Evolutionary conservation across 768 basidiomycete genomes (phyloP), one percentile per base, ranked within the genome.

Genomic region (Zangia roseola): DNA sequence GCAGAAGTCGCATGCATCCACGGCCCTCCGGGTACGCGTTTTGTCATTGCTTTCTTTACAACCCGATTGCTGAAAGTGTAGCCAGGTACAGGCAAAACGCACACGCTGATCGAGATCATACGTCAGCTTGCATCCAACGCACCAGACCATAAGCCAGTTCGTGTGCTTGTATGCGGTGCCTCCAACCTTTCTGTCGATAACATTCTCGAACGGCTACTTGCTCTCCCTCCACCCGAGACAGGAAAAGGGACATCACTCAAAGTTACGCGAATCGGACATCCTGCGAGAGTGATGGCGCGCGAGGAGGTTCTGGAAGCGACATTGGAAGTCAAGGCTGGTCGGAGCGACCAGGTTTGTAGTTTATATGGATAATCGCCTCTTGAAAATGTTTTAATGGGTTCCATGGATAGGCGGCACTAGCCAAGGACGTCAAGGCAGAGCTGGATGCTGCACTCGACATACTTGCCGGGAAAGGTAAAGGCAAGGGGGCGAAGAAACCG

Each of bases 121-220:
- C 83, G 90, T 24, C 94, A 97, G 60, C 69, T 94, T 20, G 82
- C 83, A 2, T 71, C 76, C 5, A 72, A 78, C 0, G 54, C 75
- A 2, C 54, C 65, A 13, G 45, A 47, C 23, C 74, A 77, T 13
- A 79, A 76, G 52, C 73, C 81, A 3, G 69, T 74, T 31, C 80
- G 85, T 26, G 70, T 97, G 4, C 81, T 97, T 12, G 85, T 97
- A 5, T 97, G 94, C 60, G 93, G 94, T 19, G 94, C 93, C 8
- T 93, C 90, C 4, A 97, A 99, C 58, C 74, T 99, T 43, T 88
- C 94, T 2, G 92, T 97, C 1, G 97, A 99, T 67, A 99, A 99
- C 66, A 87, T 99, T 33, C 77, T 99, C 12, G 87, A 94, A 57
- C 79, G 97, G 17, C 75, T 99, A 10, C 74, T 90, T 14, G 78